Conservation (phyloP, 176 grass and related monocot genomes). For the Rhipidocladum racemiflorum region DNA sequence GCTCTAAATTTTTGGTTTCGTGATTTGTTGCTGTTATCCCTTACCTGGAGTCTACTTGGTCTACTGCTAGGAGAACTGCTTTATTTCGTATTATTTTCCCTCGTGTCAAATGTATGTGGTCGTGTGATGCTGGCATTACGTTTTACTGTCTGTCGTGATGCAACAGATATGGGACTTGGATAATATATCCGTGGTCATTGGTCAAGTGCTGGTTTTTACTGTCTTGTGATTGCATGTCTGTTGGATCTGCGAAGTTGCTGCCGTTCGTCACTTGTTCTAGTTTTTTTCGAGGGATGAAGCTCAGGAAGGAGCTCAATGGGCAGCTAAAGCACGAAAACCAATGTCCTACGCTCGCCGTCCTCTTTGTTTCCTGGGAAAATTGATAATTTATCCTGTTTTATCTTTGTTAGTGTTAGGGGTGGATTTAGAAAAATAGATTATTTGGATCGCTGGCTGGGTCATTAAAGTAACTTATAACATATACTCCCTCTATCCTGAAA, state of each 20-base stretch:
- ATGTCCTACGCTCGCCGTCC: too few relatives aligned
- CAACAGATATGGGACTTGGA: not conserved
- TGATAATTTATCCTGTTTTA: too few relatives aligned
- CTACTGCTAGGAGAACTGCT: not conserved
- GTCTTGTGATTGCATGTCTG: not conserved
- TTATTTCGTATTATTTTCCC: not conserved
- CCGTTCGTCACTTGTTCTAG: not conserved
- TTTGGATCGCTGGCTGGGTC: too few relatives aligned
- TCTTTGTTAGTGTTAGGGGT: too few relatives aligned
- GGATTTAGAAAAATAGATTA: too few relatives aligned
- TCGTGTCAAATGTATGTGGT: not conserved
- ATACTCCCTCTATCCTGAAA: too few relatives aligned
- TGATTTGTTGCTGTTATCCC: not conserved
- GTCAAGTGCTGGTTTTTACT: not conserved
- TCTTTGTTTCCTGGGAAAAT: too few relatives aligned
- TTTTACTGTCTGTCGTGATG: constrained; percentile 11
- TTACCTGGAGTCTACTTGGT: not conserved
- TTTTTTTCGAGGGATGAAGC: too few relatives aligned
- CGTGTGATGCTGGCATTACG: not conserved
- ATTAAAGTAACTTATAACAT: too few relatives aligned
- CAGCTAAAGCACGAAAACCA: too few relatives aligned
- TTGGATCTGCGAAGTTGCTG: not conserved
- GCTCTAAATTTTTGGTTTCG: constrained; percentile 24
- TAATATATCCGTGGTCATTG: not conserved
- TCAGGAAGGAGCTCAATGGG: too few relatives aligned